phyloP scores from a whole-genome alignment of 2,329 filamentous ascomycete genomes.

The Leptosphaerulina australis region DNA sequence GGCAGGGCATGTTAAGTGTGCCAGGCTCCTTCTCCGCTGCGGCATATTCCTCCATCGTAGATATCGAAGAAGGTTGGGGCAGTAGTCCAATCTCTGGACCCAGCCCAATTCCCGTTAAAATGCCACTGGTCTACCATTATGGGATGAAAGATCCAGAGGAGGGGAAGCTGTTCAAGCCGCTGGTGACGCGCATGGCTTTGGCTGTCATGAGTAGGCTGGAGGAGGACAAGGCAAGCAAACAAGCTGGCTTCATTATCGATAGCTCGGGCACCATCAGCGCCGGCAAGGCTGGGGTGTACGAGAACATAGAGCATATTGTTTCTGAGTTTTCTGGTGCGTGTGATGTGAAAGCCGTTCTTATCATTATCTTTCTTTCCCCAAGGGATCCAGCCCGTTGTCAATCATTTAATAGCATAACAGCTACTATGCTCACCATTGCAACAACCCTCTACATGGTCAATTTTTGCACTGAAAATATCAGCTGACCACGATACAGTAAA shows the following conservation, averaged over 20 bases:
- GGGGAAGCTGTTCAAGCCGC: slow-evolving; percentile 70
- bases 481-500: slow-evolving; percentile 63
- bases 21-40: slow-evolving; percentile 83
- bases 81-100: slow-evolving; percentile 90
- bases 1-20: slow-evolving; percentile 63
- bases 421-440: no score
- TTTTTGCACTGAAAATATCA: neutral
- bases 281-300: slow-evolving; percentile 68
- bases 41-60: slow-evolving; percentile 85
- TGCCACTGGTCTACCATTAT: slow-evolving; percentile 89
- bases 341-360: no score
- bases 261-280: slow-evolving; percentile 72
- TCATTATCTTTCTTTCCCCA: no score
- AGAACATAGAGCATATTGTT: slow-evolving; percentile 80
- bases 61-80: slow-evolving; percentile 88
- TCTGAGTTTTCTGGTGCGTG: slow-evolving; percentile 67
- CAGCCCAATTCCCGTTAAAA: slow-evolving; percentile 84
- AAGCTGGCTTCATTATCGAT: slow-evolving; percentile 84
- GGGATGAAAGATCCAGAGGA: slow-evolving; percentile 76
- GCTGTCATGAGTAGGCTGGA: slow-evolving; percentile 77
- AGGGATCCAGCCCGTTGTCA: no score
- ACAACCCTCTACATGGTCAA: neutral
- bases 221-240: slow-evolving; percentile 73
- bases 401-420: no score
- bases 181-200: slow-evolving; percentile 78